Evolutionary conservation across 108 stramenopile genomes (phyloP).

Genomic region (Fistulifera pelliculosa): DNA sequence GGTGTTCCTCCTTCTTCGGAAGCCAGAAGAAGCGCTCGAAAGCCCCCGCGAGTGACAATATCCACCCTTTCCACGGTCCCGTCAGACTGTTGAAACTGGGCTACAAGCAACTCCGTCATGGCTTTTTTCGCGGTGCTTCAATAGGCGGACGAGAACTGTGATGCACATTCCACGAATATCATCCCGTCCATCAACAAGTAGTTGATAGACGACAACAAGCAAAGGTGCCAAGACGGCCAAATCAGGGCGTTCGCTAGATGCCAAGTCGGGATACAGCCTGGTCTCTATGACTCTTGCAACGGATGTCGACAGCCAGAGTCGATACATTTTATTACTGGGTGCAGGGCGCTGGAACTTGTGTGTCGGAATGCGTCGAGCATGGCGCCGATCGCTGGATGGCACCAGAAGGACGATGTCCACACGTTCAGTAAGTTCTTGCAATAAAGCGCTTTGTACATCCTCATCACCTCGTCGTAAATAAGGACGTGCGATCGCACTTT

Average conservation of each 20-base stretch:
- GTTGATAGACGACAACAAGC: constrained; percentile 57
- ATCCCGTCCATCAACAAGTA: constrained; percentile 42
- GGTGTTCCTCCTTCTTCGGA: constrained; percentile 45
- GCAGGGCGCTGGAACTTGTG: constrained; percentile 28
- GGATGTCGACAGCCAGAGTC: constrained; percentile 65
- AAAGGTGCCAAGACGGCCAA: constrained; percentile 34
- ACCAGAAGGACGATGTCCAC: constrained; percentile 62
- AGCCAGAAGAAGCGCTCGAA: constrained; percentile 65
- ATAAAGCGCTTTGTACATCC: constrained; percentile 49
- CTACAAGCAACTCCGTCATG: constrained; percentile 71
- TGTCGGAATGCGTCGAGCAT: constrained; percentile 1
- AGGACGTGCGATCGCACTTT: too few species aligned
- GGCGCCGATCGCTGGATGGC: constrained; percentile 26
- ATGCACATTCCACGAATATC: constrained; percentile 57
- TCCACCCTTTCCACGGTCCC: constrained; percentile 60
- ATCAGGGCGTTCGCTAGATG: too few species aligned
- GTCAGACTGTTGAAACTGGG: constrained; percentile 44
- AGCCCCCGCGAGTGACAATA: constrained; percentile 77
- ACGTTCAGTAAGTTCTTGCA: constrained; percentile 35
- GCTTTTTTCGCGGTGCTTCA: constrained; percentile 50
- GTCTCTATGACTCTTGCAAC: constrained; percentile 31
- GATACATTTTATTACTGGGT: constrained; percentile 15
- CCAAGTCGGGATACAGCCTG: too few species aligned
- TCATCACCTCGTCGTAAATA: constrained; percentile 28
- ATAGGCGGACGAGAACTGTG: constrained; percentile 48